phyloP scores from a whole-genome alignment of 2,329 filamentous ascomycete genomes.

The Nemania sp. region DNA sequence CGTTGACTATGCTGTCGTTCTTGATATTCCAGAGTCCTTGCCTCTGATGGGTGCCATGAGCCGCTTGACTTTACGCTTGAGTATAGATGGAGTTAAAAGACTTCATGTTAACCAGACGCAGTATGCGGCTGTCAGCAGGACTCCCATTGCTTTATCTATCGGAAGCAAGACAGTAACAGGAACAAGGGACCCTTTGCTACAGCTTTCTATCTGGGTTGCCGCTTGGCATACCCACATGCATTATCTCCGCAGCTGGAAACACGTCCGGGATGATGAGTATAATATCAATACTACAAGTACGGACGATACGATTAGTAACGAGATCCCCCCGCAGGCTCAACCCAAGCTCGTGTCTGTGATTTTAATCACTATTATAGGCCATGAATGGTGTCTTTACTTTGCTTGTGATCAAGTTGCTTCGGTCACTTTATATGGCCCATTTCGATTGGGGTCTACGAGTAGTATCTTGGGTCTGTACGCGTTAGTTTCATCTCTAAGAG shows the following conservation, averaged over 20 bases:
- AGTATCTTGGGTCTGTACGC: background rate
- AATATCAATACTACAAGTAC: too few species aligned
- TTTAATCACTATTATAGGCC: background rate
- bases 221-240: background rate
- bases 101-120: background rate
- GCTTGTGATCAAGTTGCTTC: background rate
- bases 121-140: background rate
- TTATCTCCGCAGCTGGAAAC: background rate
- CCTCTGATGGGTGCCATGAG: background rate
- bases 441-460: background rate
- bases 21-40: background rate
- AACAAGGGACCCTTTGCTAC: background rate
- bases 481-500: background rate
- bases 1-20: background rate
- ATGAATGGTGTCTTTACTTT: background rate
- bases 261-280: background rate
- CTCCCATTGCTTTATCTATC: conserved; percentile 1
- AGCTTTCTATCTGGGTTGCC: conserved; percentile 2
- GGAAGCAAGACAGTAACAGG: background rate
- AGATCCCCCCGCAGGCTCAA: background rate
- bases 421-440: background rate
- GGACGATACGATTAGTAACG: too few species aligned
- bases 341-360: background rate
- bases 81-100: background rate
- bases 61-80: background rate